These are phyloP conservation scores for Acanthamoeba castellanii DNA, from an alignment of 208 protist genomes.

Conservation along the genomic window DNA sequence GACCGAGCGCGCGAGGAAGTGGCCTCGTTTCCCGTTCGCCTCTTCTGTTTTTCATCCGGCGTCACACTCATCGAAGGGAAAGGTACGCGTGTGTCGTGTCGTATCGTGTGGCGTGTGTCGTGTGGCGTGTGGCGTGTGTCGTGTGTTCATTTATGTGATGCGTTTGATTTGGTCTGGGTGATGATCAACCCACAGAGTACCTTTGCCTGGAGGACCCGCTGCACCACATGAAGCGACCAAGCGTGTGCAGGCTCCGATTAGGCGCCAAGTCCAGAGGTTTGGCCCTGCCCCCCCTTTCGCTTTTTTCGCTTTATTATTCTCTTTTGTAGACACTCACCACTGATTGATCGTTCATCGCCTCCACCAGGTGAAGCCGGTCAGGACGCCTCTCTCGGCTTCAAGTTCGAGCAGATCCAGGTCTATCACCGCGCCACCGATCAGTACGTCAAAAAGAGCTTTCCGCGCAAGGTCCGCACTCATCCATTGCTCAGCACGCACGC, in stretches of 20 bases:
- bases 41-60: background rate
- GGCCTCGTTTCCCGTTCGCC: background rate
- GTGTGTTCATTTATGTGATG: too few species aligned
- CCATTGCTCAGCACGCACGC: too few species aligned
- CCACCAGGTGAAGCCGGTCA: background rate
- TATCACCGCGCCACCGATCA: background rate
- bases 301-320: background rate
- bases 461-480: background rate
- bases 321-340: background rate
- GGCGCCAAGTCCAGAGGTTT: background rate
- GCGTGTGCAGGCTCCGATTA: constrained; percentile 19
- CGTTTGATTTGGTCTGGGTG: background rate
- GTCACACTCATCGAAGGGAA: constrained; percentile 14
- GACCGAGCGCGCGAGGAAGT: background rate
- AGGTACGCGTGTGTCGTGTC: background rate
- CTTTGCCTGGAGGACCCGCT: constrained; percentile 1
- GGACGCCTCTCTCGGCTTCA: background rate
- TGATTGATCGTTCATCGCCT: background rate
- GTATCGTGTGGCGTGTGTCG: too few species aligned
- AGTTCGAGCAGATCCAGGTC: constrained; percentile 24
- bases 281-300: too few species aligned
- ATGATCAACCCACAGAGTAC: background rate
- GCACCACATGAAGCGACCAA: background rate
- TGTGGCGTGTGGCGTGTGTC: background rate
- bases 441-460: constrained; percentile 21